phyloP scores from a whole-genome alignment of 257 asterid genomes.

The Misopates orontium region DNA sequence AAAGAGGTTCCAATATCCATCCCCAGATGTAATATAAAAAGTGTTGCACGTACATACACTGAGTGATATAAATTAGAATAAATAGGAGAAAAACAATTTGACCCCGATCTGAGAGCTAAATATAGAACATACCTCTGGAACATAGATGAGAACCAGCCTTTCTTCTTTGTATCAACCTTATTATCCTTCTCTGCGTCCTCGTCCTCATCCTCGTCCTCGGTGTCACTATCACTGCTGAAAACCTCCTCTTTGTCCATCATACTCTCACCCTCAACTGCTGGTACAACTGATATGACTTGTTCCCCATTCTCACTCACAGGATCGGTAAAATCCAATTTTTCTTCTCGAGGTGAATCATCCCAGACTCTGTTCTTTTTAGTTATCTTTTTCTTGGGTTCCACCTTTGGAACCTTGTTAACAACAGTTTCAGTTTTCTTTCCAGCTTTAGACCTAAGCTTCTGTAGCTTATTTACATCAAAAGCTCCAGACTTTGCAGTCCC shows the following conservation, averaged over 20 bases:
- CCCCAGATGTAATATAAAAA: constrained; percentile 10
- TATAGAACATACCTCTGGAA: constrained; percentile 64
- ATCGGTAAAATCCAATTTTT: constrained; percentile 86
- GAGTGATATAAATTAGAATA: not conserved
- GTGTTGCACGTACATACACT: not conserved
- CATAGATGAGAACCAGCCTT: constrained; percentile 96
- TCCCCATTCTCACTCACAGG: constrained; percentile 72
- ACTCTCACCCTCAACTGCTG: constrained; percentile 75
- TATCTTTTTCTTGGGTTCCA: constrained; percentile 65
- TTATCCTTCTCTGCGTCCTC: constrained; percentile 51
- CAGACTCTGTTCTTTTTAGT: constrained; percentile 77
- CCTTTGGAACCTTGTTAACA: constrained; percentile 64
- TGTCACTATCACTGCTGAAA: constrained; percentile 76
- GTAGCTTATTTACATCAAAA: constrained; percentile 86
- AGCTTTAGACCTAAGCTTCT: constrained; percentile 71
- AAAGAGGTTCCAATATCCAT: not conserved
- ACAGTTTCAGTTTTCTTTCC: constrained; percentile 62
- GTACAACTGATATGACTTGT: constrained; percentile 53
- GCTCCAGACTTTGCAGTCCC: constrained; percentile 62
- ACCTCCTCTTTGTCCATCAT: constrained; percentile 96
- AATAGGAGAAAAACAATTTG: constrained; percentile 4
- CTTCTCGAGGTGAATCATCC: constrained; percentile 68
- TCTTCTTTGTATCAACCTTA: constrained; percentile 61
- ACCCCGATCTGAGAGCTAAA: not conserved
- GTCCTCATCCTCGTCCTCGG: constrained; percentile 55